Percentiles rank a stretch among this genome's conserved stretches.
Evolutionary conservation across 1,284 basidiomycete species (phyloP).

Genomic region (Puccinia brachypodii): DNA sequence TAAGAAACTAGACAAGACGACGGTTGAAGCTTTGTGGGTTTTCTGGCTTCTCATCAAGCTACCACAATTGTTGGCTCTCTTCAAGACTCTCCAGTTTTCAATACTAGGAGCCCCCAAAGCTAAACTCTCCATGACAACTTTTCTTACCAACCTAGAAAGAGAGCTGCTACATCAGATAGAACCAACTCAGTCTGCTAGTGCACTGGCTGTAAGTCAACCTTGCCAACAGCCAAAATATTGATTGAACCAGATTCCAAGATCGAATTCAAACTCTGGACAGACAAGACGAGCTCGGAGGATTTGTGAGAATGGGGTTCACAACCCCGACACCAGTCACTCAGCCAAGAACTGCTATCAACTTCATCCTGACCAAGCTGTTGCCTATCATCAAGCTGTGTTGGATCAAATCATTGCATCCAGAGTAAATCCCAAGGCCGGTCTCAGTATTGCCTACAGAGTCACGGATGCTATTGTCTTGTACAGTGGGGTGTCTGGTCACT

Average conservation of each 20-base stretch:
- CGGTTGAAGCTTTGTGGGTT: not conserved
- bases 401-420: not conserved
- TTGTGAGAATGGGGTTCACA: slow-evolving; percentile 2
- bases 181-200: not conserved
- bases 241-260: too few species aligned
- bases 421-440: not conserved
- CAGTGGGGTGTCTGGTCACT: not conserved
- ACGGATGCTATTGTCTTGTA: not conserved
- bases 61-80: not conserved
- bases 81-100: not conserved
- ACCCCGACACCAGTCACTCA: not conserved
- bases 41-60: not conserved
- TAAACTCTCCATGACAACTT: not conserved
- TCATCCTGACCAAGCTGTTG: not conserved
- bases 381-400: not conserved
- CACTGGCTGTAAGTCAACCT: not conserved
- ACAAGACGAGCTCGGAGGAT: not conserved
- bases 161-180: not conserved
- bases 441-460: not conserved
- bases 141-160: not conserved
- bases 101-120: not conserved
- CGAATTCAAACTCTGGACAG: too few species aligned
- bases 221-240: too few species aligned
- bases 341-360: slow-evolving; percentile 1
- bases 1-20: not conserved